These are phyloP conservation scores for Sporormia fimetaria DNA, from an alignment of 495 filamentous ascomycete genomes.

Conservation along the genomic window DNA sequence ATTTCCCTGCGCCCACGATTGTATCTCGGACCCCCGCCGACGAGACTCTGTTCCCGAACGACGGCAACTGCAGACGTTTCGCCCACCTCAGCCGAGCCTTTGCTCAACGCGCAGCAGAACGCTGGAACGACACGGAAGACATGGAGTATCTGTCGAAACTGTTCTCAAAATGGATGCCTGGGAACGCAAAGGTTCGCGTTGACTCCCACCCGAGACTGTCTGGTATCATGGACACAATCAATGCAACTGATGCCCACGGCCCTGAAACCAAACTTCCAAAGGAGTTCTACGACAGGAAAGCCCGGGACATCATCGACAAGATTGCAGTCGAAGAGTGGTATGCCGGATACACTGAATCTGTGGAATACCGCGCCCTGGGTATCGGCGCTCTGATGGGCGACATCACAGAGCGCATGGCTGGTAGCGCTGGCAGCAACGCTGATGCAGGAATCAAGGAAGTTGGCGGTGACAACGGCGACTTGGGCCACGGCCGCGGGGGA, in stretches of 20 bases:
- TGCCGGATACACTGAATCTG: slow-evolving; percentile 67
- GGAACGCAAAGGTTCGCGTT: slow-evolving; percentile 57
- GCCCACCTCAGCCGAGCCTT: slow-evolving; percentile 69
- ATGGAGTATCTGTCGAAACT: slow-evolving; percentile 72
- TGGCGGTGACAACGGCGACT: slow-evolving; percentile 32
- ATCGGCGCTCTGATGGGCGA: slow-evolving; percentile 80
- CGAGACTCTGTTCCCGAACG: slow-evolving; percentile 90
- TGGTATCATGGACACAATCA: slow-evolving; percentile 90
- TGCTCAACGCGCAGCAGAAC: slow-evolving; percentile 64
- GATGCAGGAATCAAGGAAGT: slow-evolving; percentile 45
- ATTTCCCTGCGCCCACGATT: slow-evolving; percentile 62
- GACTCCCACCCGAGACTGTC: slow-evolving; percentile 74
- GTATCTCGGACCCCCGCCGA: slow-evolving; percentile 59
- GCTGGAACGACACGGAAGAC: slow-evolving; percentile 72
- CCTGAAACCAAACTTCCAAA: slow-evolving; percentile 61
- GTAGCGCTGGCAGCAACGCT: slow-evolving; percentile 51
- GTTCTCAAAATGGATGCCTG: slow-evolving; percentile 75
- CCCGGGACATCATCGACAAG: slow-evolving; percentile 55
- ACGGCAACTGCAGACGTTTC: slow-evolving; percentile 72
- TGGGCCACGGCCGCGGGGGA: slow-evolving; percentile 33
- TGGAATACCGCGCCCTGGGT: slow-evolving; percentile 75
- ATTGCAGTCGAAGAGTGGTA: slow-evolving; percentile 92
- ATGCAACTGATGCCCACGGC: slow-evolving; percentile 78
- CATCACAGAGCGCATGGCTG: slow-evolving; percentile 72
- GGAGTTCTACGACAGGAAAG: slow-evolving; percentile 79